A percentile compares a stretch with the other conserved stretches of the same genome.
phyloP scores from a whole-genome alignment of 192 early-diverging fungal species.

The Haplosporangium gracile region DNA sequence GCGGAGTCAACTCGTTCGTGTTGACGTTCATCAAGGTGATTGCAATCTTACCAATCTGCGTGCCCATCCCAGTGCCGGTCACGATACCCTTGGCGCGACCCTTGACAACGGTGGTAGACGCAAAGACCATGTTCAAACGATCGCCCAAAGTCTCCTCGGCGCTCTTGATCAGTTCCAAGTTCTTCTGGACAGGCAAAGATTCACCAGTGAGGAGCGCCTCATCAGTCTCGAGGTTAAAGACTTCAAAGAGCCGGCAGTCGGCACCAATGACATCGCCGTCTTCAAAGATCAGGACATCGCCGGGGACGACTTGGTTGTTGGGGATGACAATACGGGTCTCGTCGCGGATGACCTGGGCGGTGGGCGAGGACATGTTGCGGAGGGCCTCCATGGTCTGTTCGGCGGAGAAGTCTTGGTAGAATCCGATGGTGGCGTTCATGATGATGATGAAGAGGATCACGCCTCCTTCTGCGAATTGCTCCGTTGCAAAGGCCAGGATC shows the following conservation, averaged over 20 bases:
- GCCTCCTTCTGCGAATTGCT: constrained; percentile 77
- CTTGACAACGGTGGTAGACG: constrained; percentile 87
- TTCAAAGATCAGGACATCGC: constrained; percentile 91
- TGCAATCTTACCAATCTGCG: constrained; percentile 94
- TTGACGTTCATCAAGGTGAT: constrained; percentile 78
- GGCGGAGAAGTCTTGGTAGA: constrained; percentile 92
- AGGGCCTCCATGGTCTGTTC: constrained; percentile 95
- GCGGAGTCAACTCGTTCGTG: constrained; percentile 68
- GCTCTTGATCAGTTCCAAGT: constrained; percentile 72
- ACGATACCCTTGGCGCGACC: constrained; percentile 94
- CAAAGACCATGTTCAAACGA: constrained; percentile 90
- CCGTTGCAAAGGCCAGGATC: constrained; percentile 71
- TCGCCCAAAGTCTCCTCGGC: constrained; percentile 83
- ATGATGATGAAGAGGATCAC: constrained; percentile 85
- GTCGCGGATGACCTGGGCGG: constrained; percentile 86
- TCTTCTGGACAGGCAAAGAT: constrained; percentile 85
- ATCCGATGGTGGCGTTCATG: constrained; percentile 89
- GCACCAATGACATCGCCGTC: constrained; percentile 95
- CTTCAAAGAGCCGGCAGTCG: constrained; percentile 87
- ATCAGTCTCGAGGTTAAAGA: constrained; percentile 90
- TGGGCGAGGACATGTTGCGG: constrained; percentile 87
- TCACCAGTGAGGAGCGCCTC: constrained; percentile 95
- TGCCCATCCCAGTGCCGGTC: constrained; percentile 81
- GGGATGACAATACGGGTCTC: constrained; percentile 80
- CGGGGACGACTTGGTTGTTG: constrained; percentile 83